Evolutionary conservation across 805 yeast species (phyloP).

Genomic region (Scheffersomyces stipitis): DNA sequence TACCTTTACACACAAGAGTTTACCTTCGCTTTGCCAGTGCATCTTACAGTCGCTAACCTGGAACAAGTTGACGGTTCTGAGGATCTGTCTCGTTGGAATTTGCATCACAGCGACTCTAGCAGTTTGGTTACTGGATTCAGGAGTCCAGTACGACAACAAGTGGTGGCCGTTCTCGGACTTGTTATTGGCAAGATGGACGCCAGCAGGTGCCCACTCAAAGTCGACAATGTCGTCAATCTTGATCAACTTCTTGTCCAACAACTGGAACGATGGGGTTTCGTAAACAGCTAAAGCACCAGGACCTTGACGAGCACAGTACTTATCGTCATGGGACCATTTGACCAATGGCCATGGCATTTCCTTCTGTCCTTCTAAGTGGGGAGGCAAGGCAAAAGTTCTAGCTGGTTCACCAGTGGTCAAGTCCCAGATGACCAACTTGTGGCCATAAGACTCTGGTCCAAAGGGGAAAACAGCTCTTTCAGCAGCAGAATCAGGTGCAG

Average conservation of each 20-base stretch:
- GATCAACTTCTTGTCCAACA: slow-evolving; percentile 82
- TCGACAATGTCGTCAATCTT: slow-evolving; percentile 83
- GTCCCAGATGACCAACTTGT: slow-evolving; percentile 93
- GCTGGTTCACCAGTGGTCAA: slow-evolving; percentile 76
- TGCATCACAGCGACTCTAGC: slow-evolving; percentile 92
- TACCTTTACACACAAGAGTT: slow-evolving; percentile 86
- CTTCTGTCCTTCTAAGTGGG: slow-evolving; percentile 63
- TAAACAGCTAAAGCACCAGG: slow-evolving; percentile 91
- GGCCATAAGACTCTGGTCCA: slow-evolving; percentile 85
- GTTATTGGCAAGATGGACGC: slow-evolving; percentile 63
- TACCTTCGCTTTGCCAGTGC: slow-evolving; percentile 92
- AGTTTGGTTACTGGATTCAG: slow-evolving; percentile 87
- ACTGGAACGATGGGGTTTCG: slow-evolving; percentile 74
- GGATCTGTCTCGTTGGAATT: slow-evolving; percentile 74
- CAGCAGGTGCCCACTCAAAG: slow-evolving; percentile 94
- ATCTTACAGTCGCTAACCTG: slow-evolving; percentile 89
- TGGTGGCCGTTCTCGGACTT: slow-evolving; percentile 57
- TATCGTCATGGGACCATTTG: slow-evolving; percentile 93
- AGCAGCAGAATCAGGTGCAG: slow-evolving; percentile 59
- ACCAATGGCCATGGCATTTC: slow-evolving; percentile 93
- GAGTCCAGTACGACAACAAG: slow-evolving; percentile 92
- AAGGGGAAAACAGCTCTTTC: slow-evolving; percentile 75
- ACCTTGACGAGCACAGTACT: slow-evolving; percentile 91
- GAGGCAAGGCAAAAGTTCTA: slow-evolving; percentile 88
- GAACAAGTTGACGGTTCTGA: slow-evolving; percentile 90